A percentile compares a stretch with the other conserved stretches of the same genome.
These are phyloP conservation scores for Thyridium curvatum DNA, from an alignment of 2,329 filamentous ascomycete genomes.

Conservation along the genomic window DNA sequence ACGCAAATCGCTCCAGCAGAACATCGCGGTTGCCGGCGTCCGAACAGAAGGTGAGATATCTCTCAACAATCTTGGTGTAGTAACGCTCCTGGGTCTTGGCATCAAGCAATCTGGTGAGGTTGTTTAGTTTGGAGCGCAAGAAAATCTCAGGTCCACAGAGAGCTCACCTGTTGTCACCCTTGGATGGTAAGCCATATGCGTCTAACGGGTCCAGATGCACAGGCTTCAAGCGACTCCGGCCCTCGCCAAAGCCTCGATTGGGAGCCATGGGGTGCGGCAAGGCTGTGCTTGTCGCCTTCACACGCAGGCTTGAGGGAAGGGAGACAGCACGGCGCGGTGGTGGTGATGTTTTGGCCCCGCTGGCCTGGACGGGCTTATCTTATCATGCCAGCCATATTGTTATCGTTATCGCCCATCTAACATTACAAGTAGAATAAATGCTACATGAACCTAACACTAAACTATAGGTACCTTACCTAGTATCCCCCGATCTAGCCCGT, in stretches of 20 bases:
- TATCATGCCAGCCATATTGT: neutral
- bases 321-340: too few species aligned
- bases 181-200: slow-evolving; percentile 78
- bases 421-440: too few species aligned
- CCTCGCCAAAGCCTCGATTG: slow-evolving; percentile 36
- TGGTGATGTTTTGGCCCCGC: too few species aligned
- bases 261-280: slow-evolving; percentile 8
- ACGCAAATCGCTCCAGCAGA: slow-evolving; percentile 69
- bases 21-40: slow-evolving; percentile 64
- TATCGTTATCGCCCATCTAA: too few species aligned
- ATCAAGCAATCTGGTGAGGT: slow-evolving; percentile 55
- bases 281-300: neutral
- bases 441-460: too few species aligned
- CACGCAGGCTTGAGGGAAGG: too few species aligned
- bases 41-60: slow-evolving; percentile 86
- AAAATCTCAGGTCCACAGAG: slow-evolving; percentile 1
- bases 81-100: slow-evolving; percentile 76
- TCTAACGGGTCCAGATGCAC: slow-evolving; percentile 72
- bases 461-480: too few species aligned
- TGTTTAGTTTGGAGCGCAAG: slow-evolving; percentile 5
- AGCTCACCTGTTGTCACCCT: slow-evolving; percentile 75
- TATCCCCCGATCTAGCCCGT: too few species aligned
- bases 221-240: slow-evolving; percentile 68
- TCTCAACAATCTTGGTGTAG: slow-evolving; percentile 79
- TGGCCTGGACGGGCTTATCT: neutral